Percentiles rank a stretch among this genome's conserved stretches.
Conservation (phyloP, 306 rosid genomes). For the Lablab purpureus region DNA sequence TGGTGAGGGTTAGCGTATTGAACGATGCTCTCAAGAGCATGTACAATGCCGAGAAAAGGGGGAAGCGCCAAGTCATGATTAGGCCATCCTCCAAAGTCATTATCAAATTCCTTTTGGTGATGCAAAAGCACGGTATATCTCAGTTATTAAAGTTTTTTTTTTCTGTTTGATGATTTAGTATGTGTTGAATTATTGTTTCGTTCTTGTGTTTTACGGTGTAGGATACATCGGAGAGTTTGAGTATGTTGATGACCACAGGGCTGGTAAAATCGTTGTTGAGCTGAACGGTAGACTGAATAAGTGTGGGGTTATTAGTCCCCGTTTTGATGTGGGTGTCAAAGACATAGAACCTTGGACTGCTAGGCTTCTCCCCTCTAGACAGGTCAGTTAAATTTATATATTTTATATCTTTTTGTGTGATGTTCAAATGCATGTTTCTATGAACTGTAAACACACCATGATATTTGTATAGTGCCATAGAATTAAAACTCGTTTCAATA, state of each 20-base stretch:
- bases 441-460: background rate
- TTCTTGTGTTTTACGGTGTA: background rate
- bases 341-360: slow-evolving; percentile 65
- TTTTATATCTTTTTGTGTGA: background rate
- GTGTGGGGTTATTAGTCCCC: slow-evolving; percentile 64
- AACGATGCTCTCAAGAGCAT: slow-evolving; percentile 65
- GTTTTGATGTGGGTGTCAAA: slow-evolving; percentile 60
- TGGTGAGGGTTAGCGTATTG: slow-evolving; percentile 58
- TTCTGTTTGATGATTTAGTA: background rate
- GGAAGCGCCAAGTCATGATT: slow-evolving; percentile 63
- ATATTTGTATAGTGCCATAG: background rate
- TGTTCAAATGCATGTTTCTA: background rate
- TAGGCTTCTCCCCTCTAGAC: slow-evolving; percentile 62
- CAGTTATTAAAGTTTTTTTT: too few species aligned
- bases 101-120: slow-evolving; percentile 56
- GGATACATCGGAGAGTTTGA: slow-evolving; percentile 64
- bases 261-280: slow-evolving; percentile 62
- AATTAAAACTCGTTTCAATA: background rate
- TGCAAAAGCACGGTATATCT: slow-evolving; percentile 55
- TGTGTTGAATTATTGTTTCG: slow-evolving; percentile 3
- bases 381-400: slow-evolving; percentile 28
- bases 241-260: slow-evolving; percentile 61
- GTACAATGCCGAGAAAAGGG: slow-evolving; percentile 66
- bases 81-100: slow-evolving; percentile 61
- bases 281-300: slow-evolving; percentile 61